phyloP scores from a whole-genome alignment of 1,139 yeast species.

The Yamadazyma jaroonii region DNA sequence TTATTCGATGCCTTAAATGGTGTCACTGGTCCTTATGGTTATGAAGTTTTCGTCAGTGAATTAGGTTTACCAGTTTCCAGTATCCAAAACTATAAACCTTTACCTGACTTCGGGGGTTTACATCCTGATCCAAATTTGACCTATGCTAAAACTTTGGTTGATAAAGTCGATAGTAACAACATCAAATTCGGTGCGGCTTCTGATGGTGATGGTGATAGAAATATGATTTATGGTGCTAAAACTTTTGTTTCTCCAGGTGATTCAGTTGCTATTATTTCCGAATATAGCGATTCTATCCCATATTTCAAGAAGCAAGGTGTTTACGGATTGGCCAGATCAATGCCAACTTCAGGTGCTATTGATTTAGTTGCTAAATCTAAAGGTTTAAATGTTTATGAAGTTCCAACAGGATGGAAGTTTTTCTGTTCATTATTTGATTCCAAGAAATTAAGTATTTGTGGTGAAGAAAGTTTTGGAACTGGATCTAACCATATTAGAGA shows the following conservation, averaged over 20 bases:
- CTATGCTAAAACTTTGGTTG: slow-evolving; percentile 86
- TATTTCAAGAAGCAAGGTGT: slow-evolving; percentile 86
- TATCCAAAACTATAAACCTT: slow-evolving; percentile 76
- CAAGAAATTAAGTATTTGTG: slow-evolving; percentile 90
- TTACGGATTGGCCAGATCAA: slow-evolving; percentile 93
- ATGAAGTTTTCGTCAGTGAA: slow-evolving; percentile 78
- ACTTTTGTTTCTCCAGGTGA: slow-evolving; percentile 98
- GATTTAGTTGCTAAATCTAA: slow-evolving; percentile 85
- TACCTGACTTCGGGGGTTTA: slow-evolving; percentile 92
- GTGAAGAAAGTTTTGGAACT: slow-evolving; percentile 97
- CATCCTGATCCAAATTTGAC: slow-evolving; percentile 98
- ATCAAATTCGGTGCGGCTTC: slow-evolving; percentile 98
- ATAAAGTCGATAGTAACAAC: slow-evolving; percentile 71
- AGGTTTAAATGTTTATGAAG: slow-evolving; percentile 80
- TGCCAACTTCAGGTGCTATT: slow-evolving; percentile 96
- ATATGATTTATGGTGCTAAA: slow-evolving; percentile 96
- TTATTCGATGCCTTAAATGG: slow-evolving; percentile 92
- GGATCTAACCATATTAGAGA: slow-evolving; percentile 97
- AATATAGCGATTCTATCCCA: slow-evolving; percentile 84
- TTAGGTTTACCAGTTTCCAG: slow-evolving; percentile 70
- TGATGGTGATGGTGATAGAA: slow-evolving; percentile 98
- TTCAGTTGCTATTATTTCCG: slow-evolving; percentile 96
- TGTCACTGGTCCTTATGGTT: slow-evolving; percentile 96
- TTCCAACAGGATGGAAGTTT: slow-evolving; percentile 99
- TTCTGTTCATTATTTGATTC: slow-evolving; percentile 95